These are phyloP conservation scores for Apiotrichum domesticum DNA, from an alignment of 1,284 basidiomycete genomes.

Conservation along the genomic window DNA sequence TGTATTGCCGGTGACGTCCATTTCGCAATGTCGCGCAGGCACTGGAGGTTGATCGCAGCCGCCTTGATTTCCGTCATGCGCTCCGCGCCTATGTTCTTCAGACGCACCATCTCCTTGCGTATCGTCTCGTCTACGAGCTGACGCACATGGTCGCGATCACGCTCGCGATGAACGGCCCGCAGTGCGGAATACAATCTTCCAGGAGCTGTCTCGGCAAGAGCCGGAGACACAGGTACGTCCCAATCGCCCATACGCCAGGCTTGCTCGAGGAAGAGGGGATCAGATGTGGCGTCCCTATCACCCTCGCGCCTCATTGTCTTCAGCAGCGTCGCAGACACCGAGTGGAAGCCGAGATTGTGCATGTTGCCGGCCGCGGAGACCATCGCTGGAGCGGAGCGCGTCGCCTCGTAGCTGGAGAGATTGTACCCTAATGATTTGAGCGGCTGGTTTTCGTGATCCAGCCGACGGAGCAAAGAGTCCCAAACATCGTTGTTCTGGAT, in stretches of 20 bases:
- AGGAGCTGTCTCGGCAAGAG: constrained; percentile 39
- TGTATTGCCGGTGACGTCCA: constrained; percentile 29
- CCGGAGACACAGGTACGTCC: constrained; percentile 67
- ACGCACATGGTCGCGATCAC: constrained; percentile 54
- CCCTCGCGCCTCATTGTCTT: constrained; percentile 11
- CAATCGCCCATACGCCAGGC: constrained; percentile 88
- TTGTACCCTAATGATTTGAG: constrained; percentile 83
- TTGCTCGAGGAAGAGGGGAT: constrained; percentile 63
- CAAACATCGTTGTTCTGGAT: constrained; percentile 70
- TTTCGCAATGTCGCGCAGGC: constrained; percentile 60
- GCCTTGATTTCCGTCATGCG: constrained; percentile 67
- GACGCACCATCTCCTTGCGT: constrained; percentile 58
- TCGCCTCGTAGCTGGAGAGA: constrained; percentile 71
- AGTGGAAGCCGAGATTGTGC: constrained; percentile 80
- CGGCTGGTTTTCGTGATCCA: constrained; percentile 90
- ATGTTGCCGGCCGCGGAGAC: constrained; percentile 64
- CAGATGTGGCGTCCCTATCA: constrained; percentile 32
- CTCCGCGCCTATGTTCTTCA: constrained; percentile 64
- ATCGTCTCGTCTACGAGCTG: constrained; percentile 53
- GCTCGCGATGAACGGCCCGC: constrained; percentile 67
- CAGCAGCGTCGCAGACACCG: constrained; percentile 55
- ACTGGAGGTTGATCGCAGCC: constrained; percentile 64
- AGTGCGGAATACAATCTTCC: constrained; percentile 69
- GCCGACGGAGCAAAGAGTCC: constrained; percentile 70
- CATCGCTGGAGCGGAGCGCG: constrained; percentile 5